Percentiles rank a stretch among this genome's conserved stretches.
phyloP scores from a whole-genome alignment of 2,329 filamentous ascomycete species.

The Macrophomina phaseolina region DNA sequence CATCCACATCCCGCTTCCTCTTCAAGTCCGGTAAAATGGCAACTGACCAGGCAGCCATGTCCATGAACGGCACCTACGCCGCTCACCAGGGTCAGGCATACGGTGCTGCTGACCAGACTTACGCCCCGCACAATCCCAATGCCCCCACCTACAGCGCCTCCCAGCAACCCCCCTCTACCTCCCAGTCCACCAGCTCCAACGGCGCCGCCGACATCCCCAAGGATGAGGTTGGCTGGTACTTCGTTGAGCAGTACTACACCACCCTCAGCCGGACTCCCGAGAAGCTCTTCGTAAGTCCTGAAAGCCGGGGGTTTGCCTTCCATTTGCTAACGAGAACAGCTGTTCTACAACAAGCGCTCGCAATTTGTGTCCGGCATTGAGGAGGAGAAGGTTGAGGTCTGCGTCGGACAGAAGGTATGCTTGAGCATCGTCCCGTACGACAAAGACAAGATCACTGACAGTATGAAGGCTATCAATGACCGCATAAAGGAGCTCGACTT shows the following conservation, averaged over 20 bases:
- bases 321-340: conserved; percentile 43
- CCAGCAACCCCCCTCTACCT: conserved; percentile 32
- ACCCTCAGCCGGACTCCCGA: conserved; percentile 93
- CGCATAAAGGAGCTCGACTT: conserved; percentile 92
- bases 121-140: conserved; percentile 36
- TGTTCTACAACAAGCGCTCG: conserved; percentile 96
- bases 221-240: conserved; percentile 99
- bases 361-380: conserved; percentile 93
- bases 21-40: conserved; percentile 40
- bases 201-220: conserved; percentile 63
- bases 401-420: conserved; percentile 83
- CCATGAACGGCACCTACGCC: conserved; percentile 57
- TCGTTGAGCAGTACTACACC: conserved; percentile 99
- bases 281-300: conserved; percentile 74
- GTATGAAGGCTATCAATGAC: conserved; percentile 80
- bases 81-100: conserved; percentile 48
- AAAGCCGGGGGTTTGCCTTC: conserved; percentile 1
- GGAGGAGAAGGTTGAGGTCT: conserved; percentile 84
- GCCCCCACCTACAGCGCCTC: conserved; percentile 37
- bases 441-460: background rate
- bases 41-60: conserved; percentile 45
- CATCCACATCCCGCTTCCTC: background rate
- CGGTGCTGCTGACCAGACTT: conserved; percentile 41
- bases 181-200: conserved; percentile 30
- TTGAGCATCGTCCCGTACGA: background rate